A percentile compares a stretch with the other conserved stretches of the same genome.
These are phyloP conservation scores for Turritis glabra DNA, from an alignment of 345 rosid genomes.

Conservation along the genomic window DNA sequence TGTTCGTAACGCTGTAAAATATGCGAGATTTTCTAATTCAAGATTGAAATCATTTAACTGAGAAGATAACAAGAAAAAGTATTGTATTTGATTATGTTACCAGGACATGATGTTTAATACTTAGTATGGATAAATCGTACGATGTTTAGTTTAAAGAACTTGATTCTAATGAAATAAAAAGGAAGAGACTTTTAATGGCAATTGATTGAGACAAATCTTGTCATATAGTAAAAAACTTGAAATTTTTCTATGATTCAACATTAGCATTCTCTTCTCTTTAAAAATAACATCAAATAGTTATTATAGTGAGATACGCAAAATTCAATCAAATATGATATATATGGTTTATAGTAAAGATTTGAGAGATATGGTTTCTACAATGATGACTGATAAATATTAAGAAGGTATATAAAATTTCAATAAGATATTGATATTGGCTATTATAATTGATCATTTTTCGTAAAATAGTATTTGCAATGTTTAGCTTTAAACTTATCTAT, in stretches of 20 bases:
- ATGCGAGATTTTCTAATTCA: not conserved
- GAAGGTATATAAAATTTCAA: not conserved
- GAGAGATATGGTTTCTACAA: not conserved
- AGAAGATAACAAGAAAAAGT: not conserved
- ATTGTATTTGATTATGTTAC: not conserved
- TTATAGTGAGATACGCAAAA: not conserved
- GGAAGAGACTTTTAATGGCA: not conserved
- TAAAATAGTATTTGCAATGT: not conserved
- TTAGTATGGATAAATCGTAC: not conserved
- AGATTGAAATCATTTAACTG: not conserved
- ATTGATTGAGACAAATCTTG: not conserved
- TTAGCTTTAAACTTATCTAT: not conserved
- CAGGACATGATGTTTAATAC: not conserved
- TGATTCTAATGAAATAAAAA: not conserved
- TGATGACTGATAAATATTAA: not conserved
- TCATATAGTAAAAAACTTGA: not conserved
- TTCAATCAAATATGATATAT: not conserved
- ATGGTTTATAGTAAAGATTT: not conserved
- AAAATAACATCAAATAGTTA: not conserved
- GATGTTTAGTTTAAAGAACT: not conserved
- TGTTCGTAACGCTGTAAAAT: not conserved
- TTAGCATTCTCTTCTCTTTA: not conserved
- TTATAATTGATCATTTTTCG: not conserved
- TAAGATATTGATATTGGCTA: constrained; percentile 1
- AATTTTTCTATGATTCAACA: not conserved